Base-by-base conservation (phyloP, 805 yeast species). In the Starmerella asiatica region DNA sequence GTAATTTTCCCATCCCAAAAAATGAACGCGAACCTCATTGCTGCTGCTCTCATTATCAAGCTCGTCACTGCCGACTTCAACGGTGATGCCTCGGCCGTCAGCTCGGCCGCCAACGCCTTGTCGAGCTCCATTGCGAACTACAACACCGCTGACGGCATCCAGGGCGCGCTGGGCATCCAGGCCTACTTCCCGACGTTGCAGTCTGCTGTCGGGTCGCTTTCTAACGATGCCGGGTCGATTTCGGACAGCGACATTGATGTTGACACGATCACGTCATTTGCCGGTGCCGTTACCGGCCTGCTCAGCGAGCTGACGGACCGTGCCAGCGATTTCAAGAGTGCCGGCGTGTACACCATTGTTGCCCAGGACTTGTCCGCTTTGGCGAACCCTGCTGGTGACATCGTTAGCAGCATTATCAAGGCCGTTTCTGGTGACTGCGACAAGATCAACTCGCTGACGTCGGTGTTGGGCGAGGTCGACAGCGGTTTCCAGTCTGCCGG, bases 81-180 rank as follows among this genome's bases (percentile, higher is more conserved):
- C 33, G 48, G 45, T 32, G 47, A 42, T 38, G 40, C 45, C 32
- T 15, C 39, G 36, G 32, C 33, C 29, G 46, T 35, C 38, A 28
- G 32, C 38, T 21, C 47, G 21, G 43, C 43, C n/a, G 52, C 49
- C 27, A n/a, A 38, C 28, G 34, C 29, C 27, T 43, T 50, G 32
- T 33, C 33, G 17, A 19, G 40, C 36, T 26, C 20, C 8, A 50
- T 52, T 21, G 2, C 7, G 24, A 31, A 30, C 37, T 49, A 46
- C 47, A 15, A 27, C 34, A 32, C 44, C 11, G 47, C 38, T 18
- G 40, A 40, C 15, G 59, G 60, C 30, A 44, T 55, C 16, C 24
- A 19, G 15, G 60, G 56, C 34, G 60, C 59, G 20, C 49, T 55
- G 15, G 42, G 40, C 30, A 54, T 56, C 45, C 60, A 56, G 55